Evolutionary conservation across 108 stramenopile species (phyloP).

Genomic region (Chaetoceros tenuissimus): DNA sequence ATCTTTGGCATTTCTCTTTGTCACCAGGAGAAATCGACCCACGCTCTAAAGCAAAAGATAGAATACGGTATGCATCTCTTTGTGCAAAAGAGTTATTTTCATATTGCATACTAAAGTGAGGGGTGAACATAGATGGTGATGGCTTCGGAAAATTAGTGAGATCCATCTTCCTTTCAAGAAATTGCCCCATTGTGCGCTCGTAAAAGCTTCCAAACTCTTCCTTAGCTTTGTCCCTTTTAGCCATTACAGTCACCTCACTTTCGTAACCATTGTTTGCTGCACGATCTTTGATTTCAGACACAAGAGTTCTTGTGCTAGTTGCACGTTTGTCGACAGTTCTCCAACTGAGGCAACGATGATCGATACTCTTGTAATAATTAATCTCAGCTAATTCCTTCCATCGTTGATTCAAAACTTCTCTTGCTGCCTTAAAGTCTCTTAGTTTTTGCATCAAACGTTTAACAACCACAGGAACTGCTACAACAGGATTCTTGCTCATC

Average conservation of each 20-base stretch:
- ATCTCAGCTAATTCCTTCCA: constrained; percentile 83
- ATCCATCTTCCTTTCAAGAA: constrained; percentile 45
- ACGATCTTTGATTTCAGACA: constrained; percentile 82
- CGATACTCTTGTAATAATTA: constrained; percentile 82
- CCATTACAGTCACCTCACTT: constrained; percentile 55
- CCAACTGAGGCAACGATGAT: constrained; percentile 83
- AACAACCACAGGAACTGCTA: constrained; percentile 92
- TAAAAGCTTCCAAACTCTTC: constrained; percentile 84
- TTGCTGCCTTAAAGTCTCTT: constrained; percentile 72
- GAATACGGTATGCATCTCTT: constrained; percentile 73
- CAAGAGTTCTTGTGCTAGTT: constrained; percentile 72
- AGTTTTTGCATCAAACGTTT: constrained; percentile 97
- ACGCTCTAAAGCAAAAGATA: constrained; percentile 76
- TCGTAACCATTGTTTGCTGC: constrained; percentile 65
- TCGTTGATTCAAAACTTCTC: constrained; percentile 71
- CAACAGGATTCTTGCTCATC: constrained; percentile 90
- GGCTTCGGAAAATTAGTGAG: constrained; percentile 67
- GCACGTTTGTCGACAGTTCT: constrained; percentile 72
- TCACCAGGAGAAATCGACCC: constrained; percentile 67
- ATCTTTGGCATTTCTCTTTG: constrained; percentile 74
- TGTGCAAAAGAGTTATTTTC: constrained; percentile 62
- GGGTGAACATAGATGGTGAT: constrained; percentile 67
- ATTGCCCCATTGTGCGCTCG: constrained; percentile 65
- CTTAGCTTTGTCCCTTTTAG: constrained; percentile 71
- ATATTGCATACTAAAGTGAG: constrained; percentile 69